Conservation (phyloP, 2,329 filamentous ascomycete genomes). For the Exophiala bonariae region DNA sequence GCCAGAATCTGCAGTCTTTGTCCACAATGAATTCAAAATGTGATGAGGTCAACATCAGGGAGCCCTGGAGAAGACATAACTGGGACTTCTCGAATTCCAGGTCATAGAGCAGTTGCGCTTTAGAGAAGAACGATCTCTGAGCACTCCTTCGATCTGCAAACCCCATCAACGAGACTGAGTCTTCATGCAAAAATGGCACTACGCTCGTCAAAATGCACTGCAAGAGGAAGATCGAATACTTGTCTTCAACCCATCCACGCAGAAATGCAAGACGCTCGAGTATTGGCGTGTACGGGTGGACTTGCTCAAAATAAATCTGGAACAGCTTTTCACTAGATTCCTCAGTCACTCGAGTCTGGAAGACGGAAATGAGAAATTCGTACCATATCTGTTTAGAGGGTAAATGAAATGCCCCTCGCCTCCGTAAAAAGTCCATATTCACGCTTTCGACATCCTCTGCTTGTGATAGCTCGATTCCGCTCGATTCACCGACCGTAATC, state of each 20-base stretch:
- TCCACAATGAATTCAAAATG: constrained; percentile 26
- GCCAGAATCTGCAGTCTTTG: constrained; percentile 27
- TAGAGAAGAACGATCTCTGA: constrained; percentile 29
- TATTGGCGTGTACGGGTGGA: constrained; percentile 25
- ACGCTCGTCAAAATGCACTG: constrained; percentile 26
- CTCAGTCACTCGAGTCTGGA: constrained; percentile 8
- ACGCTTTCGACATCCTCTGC: constrained; percentile 26
- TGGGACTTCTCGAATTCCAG: constrained; percentile 26
- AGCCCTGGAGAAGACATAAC: constrained; percentile 28
- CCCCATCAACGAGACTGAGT: constrained; percentile 26
- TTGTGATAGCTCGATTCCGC: too few relatives aligned
- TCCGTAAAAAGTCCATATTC: constrained; percentile 28
- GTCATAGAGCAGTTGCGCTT: constrained; percentile 29
- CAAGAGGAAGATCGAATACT: constrained; percentile 27
- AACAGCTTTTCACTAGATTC: constrained; percentile 24
- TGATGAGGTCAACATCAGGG: constrained; percentile 28
- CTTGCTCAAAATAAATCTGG: constrained; percentile 29
- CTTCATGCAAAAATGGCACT: constrained; percentile 25
- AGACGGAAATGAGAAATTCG: constrained; percentile 20
- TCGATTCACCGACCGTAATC: too few relatives aligned
- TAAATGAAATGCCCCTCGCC: constrained; percentile 29
- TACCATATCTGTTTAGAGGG: constrained; percentile 23
- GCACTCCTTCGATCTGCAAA: constrained; percentile 25
- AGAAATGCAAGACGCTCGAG: constrained; percentile 27
- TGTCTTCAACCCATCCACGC: constrained; percentile 25